Evolutionary conservation across 495 filamentous ascomycete genomes (phyloP).

Genomic region (Aspergillus saccharolyticus): DNA sequence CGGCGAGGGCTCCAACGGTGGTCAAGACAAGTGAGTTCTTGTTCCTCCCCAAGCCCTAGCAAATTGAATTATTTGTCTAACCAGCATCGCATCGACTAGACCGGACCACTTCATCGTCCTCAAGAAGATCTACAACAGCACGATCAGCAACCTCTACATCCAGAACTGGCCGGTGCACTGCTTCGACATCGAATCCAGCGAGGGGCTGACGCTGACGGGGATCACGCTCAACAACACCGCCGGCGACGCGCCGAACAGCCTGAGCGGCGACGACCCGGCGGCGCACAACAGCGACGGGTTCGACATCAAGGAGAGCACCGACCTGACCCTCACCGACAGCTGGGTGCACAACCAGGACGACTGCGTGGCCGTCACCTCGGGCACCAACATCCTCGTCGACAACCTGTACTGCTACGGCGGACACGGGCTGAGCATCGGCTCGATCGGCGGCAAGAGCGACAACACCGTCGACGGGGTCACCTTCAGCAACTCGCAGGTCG

Average conservation of each 20-base stretch:
- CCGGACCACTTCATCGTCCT: slow-evolving; percentile 47
- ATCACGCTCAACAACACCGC: slow-evolving; percentile 39
- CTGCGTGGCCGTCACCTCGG: slow-evolving; percentile 40
- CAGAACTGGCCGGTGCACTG: slow-evolving; percentile 40
- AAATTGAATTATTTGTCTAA: no score
- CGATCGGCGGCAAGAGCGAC: slow-evolving; percentile 43
- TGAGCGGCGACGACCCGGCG: slow-evolving; percentile 28
- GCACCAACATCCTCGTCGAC: slow-evolving; percentile 28
- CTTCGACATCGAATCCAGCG: slow-evolving; percentile 30
- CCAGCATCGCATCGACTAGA: slow-evolving; percentile 6
- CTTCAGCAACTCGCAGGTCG: slow-evolving; percentile 29
- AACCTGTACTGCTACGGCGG: slow-evolving; percentile 35
- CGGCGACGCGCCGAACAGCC: slow-evolving; percentile 38
- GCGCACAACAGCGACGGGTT: slow-evolving; percentile 43
- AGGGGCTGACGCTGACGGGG: slow-evolving; percentile 25
- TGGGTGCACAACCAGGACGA: slow-evolving; percentile 43
- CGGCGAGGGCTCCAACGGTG: slow-evolving; percentile 45
- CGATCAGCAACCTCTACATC: slow-evolving; percentile 35
- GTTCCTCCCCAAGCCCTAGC: not conserved
- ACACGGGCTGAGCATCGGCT: slow-evolving; percentile 45
- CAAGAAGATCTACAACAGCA: slow-evolving; percentile 34
- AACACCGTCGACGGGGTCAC: slow-evolving; percentile 43
- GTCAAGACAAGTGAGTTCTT: slow-evolving; percentile 28
- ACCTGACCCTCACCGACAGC: slow-evolving; percentile 25
- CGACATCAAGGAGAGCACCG: slow-evolving; percentile 30